Evolutionary conservation across 345 rosid species (phyloP).

Genomic region (Leavenworthia alabamica): DNA sequence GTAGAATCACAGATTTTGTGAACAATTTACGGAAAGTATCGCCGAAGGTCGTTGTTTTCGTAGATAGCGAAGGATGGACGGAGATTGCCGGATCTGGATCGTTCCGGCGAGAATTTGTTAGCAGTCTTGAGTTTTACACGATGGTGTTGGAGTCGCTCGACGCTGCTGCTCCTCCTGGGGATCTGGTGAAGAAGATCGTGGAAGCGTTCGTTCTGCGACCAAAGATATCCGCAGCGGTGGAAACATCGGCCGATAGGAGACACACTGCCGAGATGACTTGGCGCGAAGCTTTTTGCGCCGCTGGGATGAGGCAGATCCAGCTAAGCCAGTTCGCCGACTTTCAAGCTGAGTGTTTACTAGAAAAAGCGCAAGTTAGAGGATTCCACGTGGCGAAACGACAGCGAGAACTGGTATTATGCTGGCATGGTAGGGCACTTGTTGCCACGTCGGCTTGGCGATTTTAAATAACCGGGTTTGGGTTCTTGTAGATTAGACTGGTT

Average conservation of each 20-base stretch:
- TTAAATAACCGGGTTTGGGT: slow-evolving; percentile 20
- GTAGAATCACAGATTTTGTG: slow-evolving; percentile 42
- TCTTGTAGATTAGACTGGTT: slow-evolving; percentile 2
- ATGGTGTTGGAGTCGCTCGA: slow-evolving; percentile 81
- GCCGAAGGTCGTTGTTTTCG: slow-evolving; percentile 60
- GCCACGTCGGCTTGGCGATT: slow-evolving; percentile 93
- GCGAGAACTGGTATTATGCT: slow-evolving; percentile 84
- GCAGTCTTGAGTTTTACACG: slow-evolving; percentile 62
- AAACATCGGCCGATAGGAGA: slow-evolving; percentile 38
- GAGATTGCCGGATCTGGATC: slow-evolving; percentile 44
- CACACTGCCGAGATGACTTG: slow-evolving; percentile 43
- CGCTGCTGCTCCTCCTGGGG: slow-evolving; percentile 49
- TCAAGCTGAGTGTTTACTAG: slow-evolving; percentile 69
- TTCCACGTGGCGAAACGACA: slow-evolving; percentile 88
- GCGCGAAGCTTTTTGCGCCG: slow-evolving; percentile 63
- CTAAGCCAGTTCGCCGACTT: slow-evolving; percentile 84
- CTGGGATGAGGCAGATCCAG: slow-evolving; percentile 70
- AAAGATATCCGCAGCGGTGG: slow-evolving; percentile 55
- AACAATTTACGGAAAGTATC: slow-evolving; percentile 48
- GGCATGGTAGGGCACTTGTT: slow-evolving; percentile 70
- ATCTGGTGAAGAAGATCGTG: slow-evolving; percentile 54
- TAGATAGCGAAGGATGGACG: slow-evolving; percentile 64
- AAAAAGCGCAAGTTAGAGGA: slow-evolving; percentile 69
- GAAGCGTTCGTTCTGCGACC: slow-evolving; percentile 56
- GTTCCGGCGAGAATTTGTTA: slow-evolving; percentile 64